Conservation (phyloP, 1,139 yeast species). For the Hemisphaericaspora lyxosophila region DNA sequence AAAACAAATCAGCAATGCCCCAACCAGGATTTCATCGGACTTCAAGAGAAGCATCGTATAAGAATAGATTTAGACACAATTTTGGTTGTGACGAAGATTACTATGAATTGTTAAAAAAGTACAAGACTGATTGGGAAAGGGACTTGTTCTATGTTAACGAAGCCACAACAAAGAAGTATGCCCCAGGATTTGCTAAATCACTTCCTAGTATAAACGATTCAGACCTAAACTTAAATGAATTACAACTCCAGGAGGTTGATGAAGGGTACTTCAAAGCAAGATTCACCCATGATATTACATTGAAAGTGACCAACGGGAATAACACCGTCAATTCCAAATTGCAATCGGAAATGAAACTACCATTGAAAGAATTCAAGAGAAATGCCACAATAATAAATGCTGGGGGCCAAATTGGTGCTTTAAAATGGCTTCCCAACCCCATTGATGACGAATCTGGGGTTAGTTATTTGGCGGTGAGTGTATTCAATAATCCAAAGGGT, state of each 20-base stretch:
- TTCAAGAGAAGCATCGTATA: conserved; percentile 4
- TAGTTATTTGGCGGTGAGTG: conserved; percentile 53
- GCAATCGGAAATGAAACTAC: conserved; percentile 5
- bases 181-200: conserved; percentile 2
- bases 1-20: conserved; percentile 1
- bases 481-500: conserved; percentile 33
- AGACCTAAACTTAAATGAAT: conserved; percentile 10
- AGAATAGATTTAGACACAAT: conserved; percentile 16
- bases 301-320: conserved; percentile 1
- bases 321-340: neutral
- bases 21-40: neutral
- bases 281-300: conserved; percentile 6
- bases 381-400: conserved; percentile 48
- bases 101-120: conserved; percentile 26
- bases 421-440: conserved; percentile 52
- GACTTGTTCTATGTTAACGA: conserved; percentile 35
- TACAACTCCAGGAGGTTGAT: conserved; percentile 6
- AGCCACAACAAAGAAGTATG: conserved; percentile 4
- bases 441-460: conserved; percentile 9
- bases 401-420: conserved; percentile 56
- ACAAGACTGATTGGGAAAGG: conserved; percentile 37
- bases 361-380: conserved; percentile 22
- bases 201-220: conserved; percentile 3
- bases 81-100: conserved; percentile 35
- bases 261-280: conserved; percentile 5